Percentiles rank a stretch among this genome's conserved stretches.
These are phyloP conservation scores for Prunus fruticosa DNA, from an alignment of 306 rosid species.

Conservation along the genomic window DNA sequence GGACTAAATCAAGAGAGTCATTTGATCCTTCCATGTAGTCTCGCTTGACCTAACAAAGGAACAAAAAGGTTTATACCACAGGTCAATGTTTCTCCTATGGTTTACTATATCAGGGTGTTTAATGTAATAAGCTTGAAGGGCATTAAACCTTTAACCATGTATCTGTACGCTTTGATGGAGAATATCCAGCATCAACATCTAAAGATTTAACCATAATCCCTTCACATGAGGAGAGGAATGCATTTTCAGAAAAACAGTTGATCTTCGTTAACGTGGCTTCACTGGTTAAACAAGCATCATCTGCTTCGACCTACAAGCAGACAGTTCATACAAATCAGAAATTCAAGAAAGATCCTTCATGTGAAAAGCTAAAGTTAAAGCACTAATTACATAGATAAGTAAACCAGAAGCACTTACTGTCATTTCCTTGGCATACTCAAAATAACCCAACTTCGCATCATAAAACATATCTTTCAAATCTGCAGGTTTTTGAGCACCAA, in stretches of 20 bases:
- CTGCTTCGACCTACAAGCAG: conserved; percentile 68
- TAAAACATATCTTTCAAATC: conserved; percentile 69
- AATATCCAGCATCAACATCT: conserved; percentile 86
- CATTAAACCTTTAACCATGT: conserved; percentile 79
- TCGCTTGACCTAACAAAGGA: conserved; percentile 72
- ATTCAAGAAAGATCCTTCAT: not conserved
- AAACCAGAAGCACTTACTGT: conserved; percentile 50
- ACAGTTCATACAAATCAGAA: conserved; percentile 6
- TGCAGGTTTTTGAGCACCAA: conserved; percentile 22
- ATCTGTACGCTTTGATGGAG: conserved; percentile 84
- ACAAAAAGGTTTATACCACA: not conserved
- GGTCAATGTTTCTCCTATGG: not conserved
- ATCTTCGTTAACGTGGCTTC: conserved; percentile 56
- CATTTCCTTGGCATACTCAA: conserved; percentile 79
- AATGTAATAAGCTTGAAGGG: conserved; percentile 1
- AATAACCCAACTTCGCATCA: conserved; percentile 65
- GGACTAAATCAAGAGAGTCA: conserved; percentile 90
- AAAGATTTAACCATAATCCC: conserved; percentile 86
- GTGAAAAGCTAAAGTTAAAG: not conserved
- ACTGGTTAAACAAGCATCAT: conserved; percentile 57
- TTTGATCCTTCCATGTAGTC: conserved; percentile 81
- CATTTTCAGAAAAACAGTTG: conserved; percentile 64
- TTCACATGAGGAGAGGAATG: conserved; percentile 77
- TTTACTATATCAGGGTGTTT: not conserved
- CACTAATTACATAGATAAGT: not conserved